Conservation (phyloP, 1,284 basidiomycete genomes). For the Pholiota adiposa region DNA sequence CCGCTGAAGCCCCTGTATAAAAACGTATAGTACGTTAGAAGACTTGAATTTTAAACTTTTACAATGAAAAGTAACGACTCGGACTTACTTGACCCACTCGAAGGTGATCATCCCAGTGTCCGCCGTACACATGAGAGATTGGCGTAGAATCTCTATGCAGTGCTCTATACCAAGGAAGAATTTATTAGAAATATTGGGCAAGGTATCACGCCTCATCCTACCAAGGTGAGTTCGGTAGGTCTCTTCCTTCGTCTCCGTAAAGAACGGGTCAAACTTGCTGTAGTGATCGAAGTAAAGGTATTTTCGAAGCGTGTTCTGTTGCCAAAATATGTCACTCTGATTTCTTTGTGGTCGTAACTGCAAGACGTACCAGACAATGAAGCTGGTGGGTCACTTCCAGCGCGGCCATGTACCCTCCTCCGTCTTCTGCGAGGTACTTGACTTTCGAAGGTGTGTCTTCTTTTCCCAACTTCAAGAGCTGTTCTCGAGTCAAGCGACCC, state of each 20-base stretch:
- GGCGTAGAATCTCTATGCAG: background rate
- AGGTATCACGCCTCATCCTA: no score
- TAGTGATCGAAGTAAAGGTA: slow-evolving; percentile 13
- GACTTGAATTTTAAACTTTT: no score
- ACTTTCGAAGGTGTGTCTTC: slow-evolving; percentile 13
- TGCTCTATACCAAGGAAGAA: background rate
- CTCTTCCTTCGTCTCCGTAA: slow-evolving; percentile 5
- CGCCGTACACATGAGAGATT: slow-evolving; percentile 14
- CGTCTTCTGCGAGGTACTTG: slow-evolving; percentile 8
- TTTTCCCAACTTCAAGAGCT: slow-evolving; percentile 7
- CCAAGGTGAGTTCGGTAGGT: slow-evolving; percentile 14
- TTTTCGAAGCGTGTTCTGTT: slow-evolving; percentile 13
- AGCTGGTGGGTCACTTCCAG: slow-evolving; percentile 13
- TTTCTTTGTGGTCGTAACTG: background rate
- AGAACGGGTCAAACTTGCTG: slow-evolving; percentile 9
- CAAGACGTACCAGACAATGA: slow-evolving; percentile 10
- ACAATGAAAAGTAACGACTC: background rate
- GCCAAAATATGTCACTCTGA: background rate
- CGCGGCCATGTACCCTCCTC: slow-evolving; percentile 15
- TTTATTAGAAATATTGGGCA: no score
- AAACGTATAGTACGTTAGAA: background rate
- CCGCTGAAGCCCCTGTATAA: slow-evolving; percentile 13
- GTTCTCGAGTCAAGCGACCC: slow-evolving; percentile 3
- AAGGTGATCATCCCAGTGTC: slow-evolving; percentile 13
- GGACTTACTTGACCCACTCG: slow-evolving; percentile 16